phyloP scores from a whole-genome alignment of 1,284 basidiomycete species.

The Peniophora sp. region DNA sequence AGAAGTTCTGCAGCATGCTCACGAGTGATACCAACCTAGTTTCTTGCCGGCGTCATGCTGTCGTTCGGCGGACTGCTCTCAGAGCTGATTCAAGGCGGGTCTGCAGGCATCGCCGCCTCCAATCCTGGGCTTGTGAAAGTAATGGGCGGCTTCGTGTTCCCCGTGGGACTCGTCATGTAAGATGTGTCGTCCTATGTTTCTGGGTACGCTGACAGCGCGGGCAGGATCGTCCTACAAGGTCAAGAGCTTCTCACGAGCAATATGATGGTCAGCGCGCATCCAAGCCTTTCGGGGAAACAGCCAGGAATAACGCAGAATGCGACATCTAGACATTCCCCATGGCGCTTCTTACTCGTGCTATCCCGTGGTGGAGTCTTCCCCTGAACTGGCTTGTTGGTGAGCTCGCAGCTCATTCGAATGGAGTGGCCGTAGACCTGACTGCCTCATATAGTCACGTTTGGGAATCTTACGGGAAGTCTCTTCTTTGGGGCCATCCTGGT shows the following conservation, averaged over 20 bases:
- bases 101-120: constrained; percentile 35
- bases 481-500: constrained; percentile 65
- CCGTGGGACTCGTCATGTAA: constrained; percentile 69
- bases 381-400: constrained; percentile 63
- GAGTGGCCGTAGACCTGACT: not conserved
- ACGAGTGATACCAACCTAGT: constrained; percentile 25
- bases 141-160: constrained; percentile 60
- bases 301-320: not conserved
- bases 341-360: constrained; percentile 48
- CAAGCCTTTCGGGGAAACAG: too few species aligned
- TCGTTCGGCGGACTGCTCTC: constrained; percentile 66
- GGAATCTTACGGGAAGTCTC: constrained; percentile 64
- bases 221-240: constrained; percentile 65
- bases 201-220: not conserved
- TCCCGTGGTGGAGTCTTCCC: constrained; percentile 63
- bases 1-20: not conserved
- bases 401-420: constrained; percentile 11
- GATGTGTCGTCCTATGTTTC: constrained; percentile 1
- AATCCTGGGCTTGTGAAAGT: constrained; percentile 66
- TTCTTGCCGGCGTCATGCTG: constrained; percentile 60
- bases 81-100: constrained; percentile 53
- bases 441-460: constrained; percentile 46
- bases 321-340: constrained; percentile 53
- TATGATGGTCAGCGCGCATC: constrained; percentile 46
- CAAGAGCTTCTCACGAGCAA: constrained; percentile 68